Base-by-base conservation (phyloP, 805 yeast species). In the Nakazawaea peltata region DNA sequence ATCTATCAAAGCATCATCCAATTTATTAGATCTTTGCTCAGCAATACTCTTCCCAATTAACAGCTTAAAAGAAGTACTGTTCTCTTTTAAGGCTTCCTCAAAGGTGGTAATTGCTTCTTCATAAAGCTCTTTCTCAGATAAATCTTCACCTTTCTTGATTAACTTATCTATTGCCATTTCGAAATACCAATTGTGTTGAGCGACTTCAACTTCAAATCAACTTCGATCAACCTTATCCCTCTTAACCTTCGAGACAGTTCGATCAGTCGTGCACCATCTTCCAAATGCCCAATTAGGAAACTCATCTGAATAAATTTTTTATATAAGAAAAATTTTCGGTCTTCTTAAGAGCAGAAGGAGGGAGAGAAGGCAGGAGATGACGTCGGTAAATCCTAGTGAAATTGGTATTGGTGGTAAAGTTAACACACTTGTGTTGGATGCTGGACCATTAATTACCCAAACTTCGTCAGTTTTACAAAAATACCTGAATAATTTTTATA, bases 401-500 rank as follows among this genome's bases (percentile, higher is more conserved):
- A 32, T 19, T 16, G 26, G 22, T 5, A 16, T 13, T 3, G 39
- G 28, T 7, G 10, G 23, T 21, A 14, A 63, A 41, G 71, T 77
- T 21, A 63, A 70, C 42, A 64, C 77, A 2, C 64, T 94, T 38
- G 83, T 85, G 23, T 67, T 92, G 45, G 98, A 92, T 69, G 97
- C 98, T 3, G 92, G 95, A 33, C 98, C 98, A 5, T 63, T 92
- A 45, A 82, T 92, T 46, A 81, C 94, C 2, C 94, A 85, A 49
- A 69, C 92, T 4, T 84, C 83, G 10, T 69, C 87, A 3, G 71
- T 78, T 15, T 64, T 92, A 30, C 77, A 78, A 48, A 74, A 71
- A 44, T 73, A 69, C 51, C 97, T 95, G 1, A 57, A 69, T 13
- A 56, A 59, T n/a, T 84, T 84, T 50, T 81, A 67, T 54, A 88